Evolutionary conservation across 257 asterid species (phyloP), one percentile per base, ranked within the genome.

Genomic region (Mentha longifolia): DNA sequence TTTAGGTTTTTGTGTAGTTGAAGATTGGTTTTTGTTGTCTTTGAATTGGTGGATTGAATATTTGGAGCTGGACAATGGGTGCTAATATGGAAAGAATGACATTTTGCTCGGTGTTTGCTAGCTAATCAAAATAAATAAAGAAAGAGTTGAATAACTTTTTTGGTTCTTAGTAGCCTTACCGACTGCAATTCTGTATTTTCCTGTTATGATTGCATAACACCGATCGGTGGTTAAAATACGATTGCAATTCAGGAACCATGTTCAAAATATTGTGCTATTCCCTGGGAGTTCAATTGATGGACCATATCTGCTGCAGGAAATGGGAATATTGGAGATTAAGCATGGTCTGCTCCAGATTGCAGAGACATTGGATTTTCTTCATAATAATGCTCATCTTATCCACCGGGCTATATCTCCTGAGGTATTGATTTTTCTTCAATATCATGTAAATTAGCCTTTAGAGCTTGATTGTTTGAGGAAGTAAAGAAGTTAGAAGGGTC

Each of bases 291-390:
- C 47, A 42, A 67, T 62, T 54, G 52, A 65, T 35, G 5, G 54
- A 31, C 51, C 54, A 14, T 52, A 19, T 47, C 28, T 71, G 66
- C 72, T 86, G 83, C 88, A 94, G 99, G 97, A 89, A 76, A 95
- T 95, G 99, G 97, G 98, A 55, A 66, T 95, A 67, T 72, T 95
- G 84, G 99, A 95, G 88, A 92, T 95, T 78, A 95, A 95, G 86
- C 99, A 95, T 70, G 99, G 99, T 22, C 79, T 95, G 63, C 94
- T 95, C 72, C 99, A 95, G 85, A 84, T 92, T 78, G 95, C 98
- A 0, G 99, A 95, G 85, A 92, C 99, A 63, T 83, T 95, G 88
- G 97, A 88, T 83, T 95, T 95, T 81, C 91, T 95, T 61, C 99
- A 95, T 72, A 89, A 85, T 85, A 95, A 95, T 82, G 99, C 99